Percentiles rank a stretch among this genome's conserved stretches.
Evolutionary conservation across 371 early-diverging fungal genomes (phyloP).

Genomic region (Rhizopus stolonifer): DNA sequence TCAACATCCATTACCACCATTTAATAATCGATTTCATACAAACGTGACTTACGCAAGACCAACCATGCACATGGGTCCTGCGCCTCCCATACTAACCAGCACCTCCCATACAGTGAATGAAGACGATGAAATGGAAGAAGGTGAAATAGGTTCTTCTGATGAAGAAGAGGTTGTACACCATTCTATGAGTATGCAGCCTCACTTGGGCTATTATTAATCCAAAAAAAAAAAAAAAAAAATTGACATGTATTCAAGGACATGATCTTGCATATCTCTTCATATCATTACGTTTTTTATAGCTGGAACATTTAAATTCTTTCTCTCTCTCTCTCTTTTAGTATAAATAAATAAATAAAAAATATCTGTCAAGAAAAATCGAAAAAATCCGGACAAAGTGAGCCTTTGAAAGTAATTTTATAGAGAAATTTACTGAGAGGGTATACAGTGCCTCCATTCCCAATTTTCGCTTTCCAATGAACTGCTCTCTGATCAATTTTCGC

Average conservation of each 20-base stretch:
- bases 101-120: constrained; percentile 5
- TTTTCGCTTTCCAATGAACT: too few species aligned
- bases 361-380: too few species aligned
- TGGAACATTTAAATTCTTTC: background rate
- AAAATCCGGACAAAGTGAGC: too few species aligned
- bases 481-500: too few species aligned
- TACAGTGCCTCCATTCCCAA: too few species aligned
- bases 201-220: background rate
- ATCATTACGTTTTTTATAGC: background rate
- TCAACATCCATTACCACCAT: background rate
- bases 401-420: too few species aligned
- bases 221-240: too few species aligned
- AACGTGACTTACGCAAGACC: background rate
- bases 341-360: background rate
- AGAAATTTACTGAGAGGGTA: too few species aligned
- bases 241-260: too few species aligned
- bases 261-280: background rate
- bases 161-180: constrained; percentile 2
- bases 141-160: constrained; percentile 22
- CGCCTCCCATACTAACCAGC: background rate
- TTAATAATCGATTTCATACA: background rate
- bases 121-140: constrained; percentile 30
- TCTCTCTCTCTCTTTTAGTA: background rate
- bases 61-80: background rate
- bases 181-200: background rate